These are phyloP conservation scores for Pleurotus ostreatus DNA, from an alignment of 768 basidiomycete species.

Conservation along the genomic window DNA sequence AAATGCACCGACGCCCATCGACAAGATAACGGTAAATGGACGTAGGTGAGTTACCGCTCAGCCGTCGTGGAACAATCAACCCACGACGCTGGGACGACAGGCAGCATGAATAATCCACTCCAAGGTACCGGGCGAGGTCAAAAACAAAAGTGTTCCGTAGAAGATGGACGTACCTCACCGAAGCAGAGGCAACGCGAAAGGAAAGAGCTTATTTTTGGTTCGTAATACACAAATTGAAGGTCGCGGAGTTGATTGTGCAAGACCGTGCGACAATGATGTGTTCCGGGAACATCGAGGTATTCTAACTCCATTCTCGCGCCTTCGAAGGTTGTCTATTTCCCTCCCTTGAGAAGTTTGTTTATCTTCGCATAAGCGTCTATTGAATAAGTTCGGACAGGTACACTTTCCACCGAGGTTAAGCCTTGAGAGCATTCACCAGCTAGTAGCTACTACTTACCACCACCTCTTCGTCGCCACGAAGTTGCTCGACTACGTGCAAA, in stretches of 20 bases:
- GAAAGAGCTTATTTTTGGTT: neutral
- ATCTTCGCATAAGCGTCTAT: no score
- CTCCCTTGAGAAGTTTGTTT: no score
- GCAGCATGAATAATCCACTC: neutral
- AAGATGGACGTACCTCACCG: neutral
- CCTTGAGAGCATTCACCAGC: no score
- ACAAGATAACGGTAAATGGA: neutral
- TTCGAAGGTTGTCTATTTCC: no score
- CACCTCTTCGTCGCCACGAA: no score
- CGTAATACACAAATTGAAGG: neutral
- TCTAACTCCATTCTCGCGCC: no score
- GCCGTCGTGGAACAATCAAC: neutral
- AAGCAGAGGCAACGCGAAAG: neutral
- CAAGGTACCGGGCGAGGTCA: neutral
- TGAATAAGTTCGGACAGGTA: no score
- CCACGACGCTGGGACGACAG: neutral
- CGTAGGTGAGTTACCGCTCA: neutral
- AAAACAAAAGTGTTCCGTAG: neutral
- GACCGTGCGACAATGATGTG: neutral
- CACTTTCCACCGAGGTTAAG: no score
- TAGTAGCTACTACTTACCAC: no score
- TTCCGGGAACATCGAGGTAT: no score
- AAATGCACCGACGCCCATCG: no score
- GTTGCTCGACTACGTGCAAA: no score
- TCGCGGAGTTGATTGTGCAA: neutral